Base-by-base conservation (phyloP, 2,329 filamentous ascomycete genomes). In the Fusarium keratoplasticum region DNA sequence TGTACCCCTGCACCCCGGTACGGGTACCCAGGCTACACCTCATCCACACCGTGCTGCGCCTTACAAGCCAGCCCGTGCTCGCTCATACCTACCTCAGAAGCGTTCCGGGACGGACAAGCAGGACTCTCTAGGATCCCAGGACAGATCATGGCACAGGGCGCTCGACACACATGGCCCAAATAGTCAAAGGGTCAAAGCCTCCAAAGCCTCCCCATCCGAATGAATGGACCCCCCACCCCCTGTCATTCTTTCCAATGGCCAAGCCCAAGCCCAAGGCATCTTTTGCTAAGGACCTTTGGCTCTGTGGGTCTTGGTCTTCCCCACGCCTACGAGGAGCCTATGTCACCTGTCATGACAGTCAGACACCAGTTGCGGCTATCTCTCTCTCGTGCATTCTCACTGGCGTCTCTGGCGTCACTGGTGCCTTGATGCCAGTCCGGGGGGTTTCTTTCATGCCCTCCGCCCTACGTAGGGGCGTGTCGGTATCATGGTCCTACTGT, bases 331-430 rank as follows among this genome's bases (percentile, higher is more conserved):
- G 78, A 73, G 69, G 72, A 74, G 78, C 74, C 73, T 76, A 72
- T 70, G 77, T 81, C 80, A 80, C 74, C 78, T 79, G 78, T 79
- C 72, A 73, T 64, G 74, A 80, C 78, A 75, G 79, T 81, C 78
- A 80, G 79, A 80, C 75, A 70, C 61, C 64, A 74, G 65, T 69
- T 77, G 77, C 77, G 77, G 76, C 77, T 78, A 78, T 78, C 71
- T 70, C 70, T 75, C 40, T 64, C 72, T 76, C 69, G 65, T 72
- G 73, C 70, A 69, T 72, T 71, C 74, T 77, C 57, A 78, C 77
- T 78, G 77, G 73, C 67, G 75, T 78, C 72, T 70, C 72, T 78
- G 69, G 71, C 78, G 72, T 77, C 73, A 74, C 78, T 80, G 79
- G 71, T 78, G 78, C 78, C 79, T 79, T 79, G 76, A 64, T 66